These are phyloP conservation scores for Lactarius deliciosus DNA, from an alignment of 768 basidiomycete species.

Conservation along the genomic window DNA sequence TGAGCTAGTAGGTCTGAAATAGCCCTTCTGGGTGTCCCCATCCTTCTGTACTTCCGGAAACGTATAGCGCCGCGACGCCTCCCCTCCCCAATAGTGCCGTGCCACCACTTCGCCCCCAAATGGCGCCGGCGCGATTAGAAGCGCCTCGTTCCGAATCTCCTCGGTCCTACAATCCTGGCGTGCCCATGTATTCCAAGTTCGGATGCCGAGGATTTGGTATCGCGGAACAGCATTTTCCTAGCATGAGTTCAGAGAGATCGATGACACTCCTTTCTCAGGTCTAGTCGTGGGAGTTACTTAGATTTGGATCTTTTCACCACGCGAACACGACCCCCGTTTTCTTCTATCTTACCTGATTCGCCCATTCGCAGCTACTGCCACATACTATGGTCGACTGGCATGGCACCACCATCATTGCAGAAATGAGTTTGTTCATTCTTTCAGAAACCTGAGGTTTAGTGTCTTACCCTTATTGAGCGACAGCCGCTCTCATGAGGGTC, in stretches of 20 bases:
- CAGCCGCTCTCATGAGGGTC: conserved; percentile 19
- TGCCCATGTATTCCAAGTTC: neutral
- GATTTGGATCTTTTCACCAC: neutral
- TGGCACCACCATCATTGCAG: neutral
- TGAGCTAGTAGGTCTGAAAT: too few relatives aligned
- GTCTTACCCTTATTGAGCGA: neutral
- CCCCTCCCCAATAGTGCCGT: too few relatives aligned
- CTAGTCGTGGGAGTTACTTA: neutral
- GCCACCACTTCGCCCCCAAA: too few relatives aligned
- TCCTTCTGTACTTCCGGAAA: too few relatives aligned
- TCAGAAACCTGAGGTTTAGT: neutral
- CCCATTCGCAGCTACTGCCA: neutral
- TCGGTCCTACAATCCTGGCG: neutral
- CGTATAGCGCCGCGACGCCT: too few relatives aligned
- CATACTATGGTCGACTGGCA: conserved; percentile 12
- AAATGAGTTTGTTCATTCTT: neutral
- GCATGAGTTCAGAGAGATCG: too few relatives aligned
- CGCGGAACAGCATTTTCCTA: neutral
- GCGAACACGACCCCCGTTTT: too few relatives aligned
- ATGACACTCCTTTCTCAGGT: neutral
- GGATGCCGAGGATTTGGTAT: neutral
- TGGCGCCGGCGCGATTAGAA: too few relatives aligned
- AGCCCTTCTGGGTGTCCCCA: too few relatives aligned
- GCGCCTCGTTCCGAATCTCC: neutral
- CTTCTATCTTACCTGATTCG: too few relatives aligned